phyloP scores from a whole-genome alignment of 345 rosid species.

The Nasturtium officinale region DNA sequence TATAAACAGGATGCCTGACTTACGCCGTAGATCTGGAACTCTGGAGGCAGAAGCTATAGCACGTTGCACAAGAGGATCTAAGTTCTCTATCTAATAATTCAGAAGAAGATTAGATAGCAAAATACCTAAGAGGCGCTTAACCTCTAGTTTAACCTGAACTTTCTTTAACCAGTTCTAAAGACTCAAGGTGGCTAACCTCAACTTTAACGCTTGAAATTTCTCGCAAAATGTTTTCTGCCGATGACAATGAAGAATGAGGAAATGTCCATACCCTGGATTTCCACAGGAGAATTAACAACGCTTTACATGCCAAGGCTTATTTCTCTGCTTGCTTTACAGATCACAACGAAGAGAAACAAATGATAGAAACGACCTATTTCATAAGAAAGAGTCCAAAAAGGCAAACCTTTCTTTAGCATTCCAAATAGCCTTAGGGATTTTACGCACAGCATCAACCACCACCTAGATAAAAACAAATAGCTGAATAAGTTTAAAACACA shows the following conservation, averaged over 20 bases:
- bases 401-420: conserved; percentile 87
- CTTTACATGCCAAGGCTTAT: conserved; percentile 11
- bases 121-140: conserved; percentile 5
- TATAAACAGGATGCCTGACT: conserved; percentile 31
- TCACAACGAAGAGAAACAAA: conserved; percentile 1
- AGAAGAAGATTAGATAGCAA: neutral
- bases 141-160: conserved; percentile 7
- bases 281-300: conserved; percentile 26
- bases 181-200: conserved; percentile 54
- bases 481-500: conserved; percentile 17
- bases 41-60: conserved; percentile 71
- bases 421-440: conserved; percentile 86
- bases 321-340: neutral
- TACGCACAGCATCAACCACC: conserved; percentile 67
- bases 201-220: conserved; percentile 54
- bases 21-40: conserved; percentile 78
- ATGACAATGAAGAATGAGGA: conserved; percentile 68
- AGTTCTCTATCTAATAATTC: conserved; percentile 61
- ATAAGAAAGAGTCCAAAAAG: neutral
- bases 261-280: conserved; percentile 74
- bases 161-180: neutral
- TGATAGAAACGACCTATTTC: neutral
- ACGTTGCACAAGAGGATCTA: conserved; percentile 79
- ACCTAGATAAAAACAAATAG: conserved; percentile 45
- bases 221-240: conserved; percentile 58